Percentiles rank a stretch among this genome's conserved stretches.
Conservation (phyloP, 2,329 filamentous ascomycete genomes). For the Apiospora arundinis region DNA sequence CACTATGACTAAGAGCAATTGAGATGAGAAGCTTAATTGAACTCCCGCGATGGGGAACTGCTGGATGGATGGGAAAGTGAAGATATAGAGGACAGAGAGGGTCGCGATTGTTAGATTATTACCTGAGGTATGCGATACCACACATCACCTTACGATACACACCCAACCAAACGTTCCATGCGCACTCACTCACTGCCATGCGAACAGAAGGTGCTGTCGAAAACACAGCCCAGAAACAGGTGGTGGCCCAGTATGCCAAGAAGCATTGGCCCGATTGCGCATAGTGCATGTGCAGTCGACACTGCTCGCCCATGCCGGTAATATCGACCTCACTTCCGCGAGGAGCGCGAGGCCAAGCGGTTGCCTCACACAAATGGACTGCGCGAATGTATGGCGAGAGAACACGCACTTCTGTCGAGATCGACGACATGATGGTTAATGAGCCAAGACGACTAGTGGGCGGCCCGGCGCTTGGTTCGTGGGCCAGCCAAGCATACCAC, state of each 20-base stretch:
- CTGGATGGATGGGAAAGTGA: not conserved
- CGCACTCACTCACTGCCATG: too few species aligned
- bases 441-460: constrained; percentile 12
- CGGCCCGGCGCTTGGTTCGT: not conserved
- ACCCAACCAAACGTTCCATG: not conserved
- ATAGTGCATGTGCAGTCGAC: too few species aligned
- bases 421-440: not conserved
- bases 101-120: too few species aligned
- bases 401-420: not conserved
- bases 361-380: not conserved
- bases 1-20: not conserved
- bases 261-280: too few species aligned
- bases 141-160: not conserved
- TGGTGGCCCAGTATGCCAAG: too few species aligned
- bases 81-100: not conserved
- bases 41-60: not conserved
- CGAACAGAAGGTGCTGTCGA: not conserved
- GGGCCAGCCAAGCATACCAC: constrained; percentile 9
- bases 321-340: too few species aligned
- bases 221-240: not conserved
- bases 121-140: too few species aligned
- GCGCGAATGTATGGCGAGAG: not conserved
- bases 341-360: too few species aligned
- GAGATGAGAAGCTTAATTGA: not conserved
- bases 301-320: too few species aligned